Evolutionary conservation across 345 rosid species (phyloP).

Genomic region (Iberis pinnata): DNA sequence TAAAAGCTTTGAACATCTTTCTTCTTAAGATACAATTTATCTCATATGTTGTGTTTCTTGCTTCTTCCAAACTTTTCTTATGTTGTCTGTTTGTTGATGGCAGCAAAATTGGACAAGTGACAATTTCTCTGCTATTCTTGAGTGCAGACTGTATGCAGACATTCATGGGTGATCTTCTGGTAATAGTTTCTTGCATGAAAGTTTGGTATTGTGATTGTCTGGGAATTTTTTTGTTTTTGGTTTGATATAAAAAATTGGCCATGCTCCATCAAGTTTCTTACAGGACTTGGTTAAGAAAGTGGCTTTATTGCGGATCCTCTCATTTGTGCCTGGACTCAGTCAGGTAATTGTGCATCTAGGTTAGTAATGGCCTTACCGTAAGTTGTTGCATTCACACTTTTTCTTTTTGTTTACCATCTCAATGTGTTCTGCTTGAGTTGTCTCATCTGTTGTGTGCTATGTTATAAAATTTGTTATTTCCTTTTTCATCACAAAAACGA

Average conservation of each 20-base stretch:
- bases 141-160: conserved; percentile 67
- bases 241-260: no score
- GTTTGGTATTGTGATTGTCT: background rate
- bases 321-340: no score
- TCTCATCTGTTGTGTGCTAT: no score
- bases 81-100: conserved; percentile 78
- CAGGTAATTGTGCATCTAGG: no score
- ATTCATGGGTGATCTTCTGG: conserved; percentile 70
- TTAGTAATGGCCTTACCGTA: no score
- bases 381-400: no score
- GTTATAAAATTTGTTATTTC: no score
- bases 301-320: no score
- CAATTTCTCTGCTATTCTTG: conserved; percentile 77
- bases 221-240: background rate
- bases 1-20: conserved; percentile 33
- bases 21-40: conserved; percentile 22
- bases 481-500: background rate
- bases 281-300: no score
- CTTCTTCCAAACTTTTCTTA: conserved; percentile 38
- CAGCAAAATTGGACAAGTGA: conserved; percentile 79
- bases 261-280: no score
- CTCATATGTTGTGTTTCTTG: conserved; percentile 1
- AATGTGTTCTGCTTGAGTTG: no score
- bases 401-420: no score
- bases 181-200: conserved; percentile 38